Evolutionary conservation across 2,329 filamentous ascomycete species (phyloP).

Genomic region (Proliferodiscus dingleyae): DNA sequence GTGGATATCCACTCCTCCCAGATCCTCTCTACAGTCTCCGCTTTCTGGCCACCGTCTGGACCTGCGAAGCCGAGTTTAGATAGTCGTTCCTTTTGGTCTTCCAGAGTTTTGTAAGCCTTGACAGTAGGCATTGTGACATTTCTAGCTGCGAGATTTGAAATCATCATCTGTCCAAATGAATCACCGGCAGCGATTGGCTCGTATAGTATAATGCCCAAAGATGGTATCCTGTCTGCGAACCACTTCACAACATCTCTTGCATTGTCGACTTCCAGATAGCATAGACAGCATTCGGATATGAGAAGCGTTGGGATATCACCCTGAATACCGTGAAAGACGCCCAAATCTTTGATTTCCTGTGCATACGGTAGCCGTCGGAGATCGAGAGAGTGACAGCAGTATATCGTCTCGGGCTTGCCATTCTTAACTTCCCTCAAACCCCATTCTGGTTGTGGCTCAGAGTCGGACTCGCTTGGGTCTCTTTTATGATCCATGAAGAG

Average conservation of each 20-base stretch:
- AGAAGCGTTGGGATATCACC: slow-evolving; percentile 70
- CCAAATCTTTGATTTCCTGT: slow-evolving; percentile 8
- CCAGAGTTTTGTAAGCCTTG: slow-evolving; percentile 61
- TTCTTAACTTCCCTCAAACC: slow-evolving; percentile 16
- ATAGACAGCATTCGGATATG: slow-evolving; percentile 91
- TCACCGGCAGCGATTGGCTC: slow-evolving; percentile 83
- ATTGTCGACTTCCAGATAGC: slow-evolving; percentile 69
- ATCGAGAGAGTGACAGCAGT: slow-evolving; percentile 44
- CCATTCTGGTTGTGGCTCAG: slow-evolving; percentile 26
- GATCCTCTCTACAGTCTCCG: slow-evolving; percentile 60
- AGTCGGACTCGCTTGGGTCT: not conserved
- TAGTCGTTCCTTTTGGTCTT: slow-evolving; percentile 65
- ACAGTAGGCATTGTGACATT: slow-evolving; percentile 83
- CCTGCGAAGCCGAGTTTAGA: slow-evolving; percentile 58
- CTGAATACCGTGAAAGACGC: slow-evolving; percentile 42
- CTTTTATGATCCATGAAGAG: slow-evolving; percentile 38
- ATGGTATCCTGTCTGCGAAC: slow-evolving; percentile 50
- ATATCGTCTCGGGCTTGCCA: slow-evolving; percentile 26
- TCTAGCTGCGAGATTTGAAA: slow-evolving; percentile 77
- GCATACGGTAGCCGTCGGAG: slow-evolving; percentile 26
- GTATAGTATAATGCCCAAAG: slow-evolving; percentile 67
- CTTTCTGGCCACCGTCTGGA: slow-evolving; percentile 41
- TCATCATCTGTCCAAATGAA: slow-evolving; percentile 87
- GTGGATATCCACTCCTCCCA: slow-evolving; percentile 70
- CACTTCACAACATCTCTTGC: slow-evolving; percentile 61